Percentiles rank a stretch among this genome's conserved stretches.
These are phyloP conservation scores for Floccularia luteovirens DNA, from an alignment of 768 basidiomycete genomes.

Conservation along the genomic window DNA sequence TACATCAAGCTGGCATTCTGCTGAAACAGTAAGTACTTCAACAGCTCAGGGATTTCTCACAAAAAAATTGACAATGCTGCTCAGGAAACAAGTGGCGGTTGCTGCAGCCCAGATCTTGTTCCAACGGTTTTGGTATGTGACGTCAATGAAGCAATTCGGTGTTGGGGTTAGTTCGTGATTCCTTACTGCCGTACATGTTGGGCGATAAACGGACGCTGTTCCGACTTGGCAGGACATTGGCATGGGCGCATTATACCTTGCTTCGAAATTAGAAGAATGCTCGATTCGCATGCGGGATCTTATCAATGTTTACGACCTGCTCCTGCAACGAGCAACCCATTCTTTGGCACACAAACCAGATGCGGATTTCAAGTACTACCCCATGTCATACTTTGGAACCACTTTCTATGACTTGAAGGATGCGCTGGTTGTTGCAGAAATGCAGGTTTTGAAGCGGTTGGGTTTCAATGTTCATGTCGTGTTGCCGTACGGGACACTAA, in stretches of 20 bases:
- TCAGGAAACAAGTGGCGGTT: constrained; percentile 92
- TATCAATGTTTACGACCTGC: constrained; percentile 88
- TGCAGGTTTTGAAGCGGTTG: constrained; percentile 94
- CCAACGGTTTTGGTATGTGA: constrained; percentile 95
- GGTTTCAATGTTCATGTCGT: constrained; percentile 94
- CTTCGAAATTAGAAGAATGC: constrained; percentile 90
- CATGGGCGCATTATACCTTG: constrained; percentile 83
- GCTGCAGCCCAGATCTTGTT: constrained; percentile 95
- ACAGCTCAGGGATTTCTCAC: constrained; percentile 1
- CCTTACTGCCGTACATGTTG: constrained; percentile 1
- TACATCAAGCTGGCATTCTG: constrained; percentile 90
- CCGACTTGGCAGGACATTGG: constrained; percentile 60
- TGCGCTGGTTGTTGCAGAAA: constrained; percentile 87
- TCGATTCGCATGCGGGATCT: constrained; percentile 89
- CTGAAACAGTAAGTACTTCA: constrained; percentile 67
- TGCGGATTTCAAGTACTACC: constrained; percentile 55
- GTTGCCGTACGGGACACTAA: constrained; percentile 87
- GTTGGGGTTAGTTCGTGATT: constrained; percentile 60
- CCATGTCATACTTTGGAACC: constrained; percentile 86
- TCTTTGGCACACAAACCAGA: constrained; percentile 24
- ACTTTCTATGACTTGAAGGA: constrained; percentile 95
- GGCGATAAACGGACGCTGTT: constrained; percentile 7
- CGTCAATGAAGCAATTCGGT: constrained; percentile 91
- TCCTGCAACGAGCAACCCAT: constrained; percentile 70
- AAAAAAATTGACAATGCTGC: not conserved